Base-by-base conservation (phyloP, 2,329 filamentous ascomycete genomes). In the Curvularia sp. region DNA sequence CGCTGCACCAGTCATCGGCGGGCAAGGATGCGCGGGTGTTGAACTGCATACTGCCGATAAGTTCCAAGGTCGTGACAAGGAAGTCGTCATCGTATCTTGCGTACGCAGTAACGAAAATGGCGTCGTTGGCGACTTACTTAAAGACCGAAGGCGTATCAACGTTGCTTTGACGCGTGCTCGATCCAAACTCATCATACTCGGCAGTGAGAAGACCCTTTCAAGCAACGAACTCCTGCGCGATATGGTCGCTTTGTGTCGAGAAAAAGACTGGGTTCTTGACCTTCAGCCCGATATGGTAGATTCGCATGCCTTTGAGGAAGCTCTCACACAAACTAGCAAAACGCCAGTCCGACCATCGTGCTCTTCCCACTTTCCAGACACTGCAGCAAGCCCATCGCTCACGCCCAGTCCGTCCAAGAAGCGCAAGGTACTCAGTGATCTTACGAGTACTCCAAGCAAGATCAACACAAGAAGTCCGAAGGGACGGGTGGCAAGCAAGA, bases 11-110 rank as follows among this genome's bases (percentile, higher is more conserved):
- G 53, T 46, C 0, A 59, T 58, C 12, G 61, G 49, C 15, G 57
- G 63, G n/a, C 56, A 64, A 18, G 60, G 58, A 1, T 58, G 59
- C 9, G 61, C 70, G 6, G 68, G 61, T n/a, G 88, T 99, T 1
- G 95, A 99, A 78, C 93, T 98, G 85, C 93, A 99, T 77, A 98
- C 95, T 0, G 93, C 95, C 3, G 95, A 99, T 78, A 92, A 94
- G 44, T 99, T 97, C 77, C 95, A 99, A 75, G 95, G 95, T 6
- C 87, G 95, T 9, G 95, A 99, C 78, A 99, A 99, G 75, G 93
- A 97, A 72, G 89, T 96, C 2, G 86, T 98, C 0, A 86, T 99
- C 13, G 84, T 99, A 8, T 92, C 88, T 55, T 88, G 96, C 30
- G 95, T 98, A 13, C 86, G 95, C 30, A 94, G 88, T 74, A 99